phyloP scores from a whole-genome alignment of 345 rosid species.

The Lepidium sativum region DNA sequence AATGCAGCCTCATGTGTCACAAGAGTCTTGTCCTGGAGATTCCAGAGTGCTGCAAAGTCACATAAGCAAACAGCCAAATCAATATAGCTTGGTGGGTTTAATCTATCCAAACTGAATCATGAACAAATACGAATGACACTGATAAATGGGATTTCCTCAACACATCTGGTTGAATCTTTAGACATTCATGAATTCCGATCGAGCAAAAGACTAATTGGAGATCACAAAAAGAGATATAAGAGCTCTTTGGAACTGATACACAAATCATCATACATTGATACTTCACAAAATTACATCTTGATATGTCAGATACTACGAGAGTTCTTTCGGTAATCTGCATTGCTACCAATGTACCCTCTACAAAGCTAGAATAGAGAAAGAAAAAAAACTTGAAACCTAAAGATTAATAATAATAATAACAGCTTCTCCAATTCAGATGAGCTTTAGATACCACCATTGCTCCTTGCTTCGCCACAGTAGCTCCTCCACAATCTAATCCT shows the following conservation, averaged over 20 bases:
- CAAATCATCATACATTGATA: slow-evolving; percentile 29
- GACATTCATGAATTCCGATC: not conserved
- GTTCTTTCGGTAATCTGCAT: slow-evolving; percentile 14
- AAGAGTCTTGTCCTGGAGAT: slow-evolving; percentile 22
- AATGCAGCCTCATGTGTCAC: slow-evolving; percentile 24
- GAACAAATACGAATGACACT: slow-evolving; percentile 7
- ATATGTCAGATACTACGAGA: slow-evolving; percentile 22
- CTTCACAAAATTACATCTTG: slow-evolving; percentile 28
- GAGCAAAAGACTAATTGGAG: slow-evolving; percentile 4
- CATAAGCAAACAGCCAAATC: slow-evolving; percentile 31
- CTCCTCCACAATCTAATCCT: slow-evolving; percentile 20
- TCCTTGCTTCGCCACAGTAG: slow-evolving; percentile 11
- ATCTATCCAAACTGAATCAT: slow-evolving; percentile 18
- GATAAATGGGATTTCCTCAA: not conserved
- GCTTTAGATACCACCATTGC: slow-evolving; percentile 15
- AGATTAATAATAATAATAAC: slow-evolving; percentile 20
- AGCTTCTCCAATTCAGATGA: slow-evolving; percentile 18
- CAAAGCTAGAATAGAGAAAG: slow-evolving; percentile 2
- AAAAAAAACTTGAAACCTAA: slow-evolving; percentile 17
- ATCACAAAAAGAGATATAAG: not conserved
- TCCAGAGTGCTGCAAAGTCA: slow-evolving; percentile 27
- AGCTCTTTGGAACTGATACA: slow-evolving; percentile 13
- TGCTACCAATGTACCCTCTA: slow-evolving; percentile 23
- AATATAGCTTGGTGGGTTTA: slow-evolving; percentile 18
- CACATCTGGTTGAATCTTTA: not conserved